Evolutionary conservation across 768 basidiomycete species (phyloP), one percentile per base, ranked within the genome.

Genomic region (Phaeotremella skinneri): DNA sequence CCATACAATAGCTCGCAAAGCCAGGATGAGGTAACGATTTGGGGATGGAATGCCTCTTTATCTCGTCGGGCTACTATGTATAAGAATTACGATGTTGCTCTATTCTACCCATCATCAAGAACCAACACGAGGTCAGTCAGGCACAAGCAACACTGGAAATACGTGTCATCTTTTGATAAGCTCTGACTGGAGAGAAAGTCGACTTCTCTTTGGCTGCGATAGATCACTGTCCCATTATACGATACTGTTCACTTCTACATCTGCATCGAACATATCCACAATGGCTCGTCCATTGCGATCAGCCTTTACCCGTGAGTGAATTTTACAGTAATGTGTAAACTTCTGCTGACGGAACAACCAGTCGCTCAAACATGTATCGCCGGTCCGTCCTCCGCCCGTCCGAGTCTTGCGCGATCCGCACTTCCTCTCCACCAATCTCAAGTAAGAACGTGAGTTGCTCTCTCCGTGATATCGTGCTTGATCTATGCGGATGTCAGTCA

Each of bases 381-480:
- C 48, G 61, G 61, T 17, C 61, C 61, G 4, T 62, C 61, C 0
- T 54, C 55, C 23, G 31, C 55, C 30, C 50, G 61, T 34, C 61
- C 56, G 1, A 14, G 52, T 5, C 32, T 39, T 41, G 55, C 55
- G n/a, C 16, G 55, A 3, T 23, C 53, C 14, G 23, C 34, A 25
- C 1, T 37, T 7, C n/a, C 42, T 3, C 43, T 6, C 5, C 39
- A 43, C 3, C 27, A 47, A 5, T 30, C 34, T n/a, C 55, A 62
- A 26, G 61, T 62, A 16, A 37, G 61, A 62, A 62, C 56, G 61
- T 62, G 21, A 58, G 61, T 52, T n/a, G n/a, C n/a, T n/a, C n/a
- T n/a, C n/a, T n/a, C n/a, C n/a, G n/a, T n/a, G n/a, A n/a, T n/a
- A n/a, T n/a, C n/a, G n/a, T n/a, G n/a, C n/a, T n/a, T n/a, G n/a